Base-by-base conservation (phyloP, 2,329 filamentous ascomycete species). In the Magnaporthiopsis incrustans region DNA sequence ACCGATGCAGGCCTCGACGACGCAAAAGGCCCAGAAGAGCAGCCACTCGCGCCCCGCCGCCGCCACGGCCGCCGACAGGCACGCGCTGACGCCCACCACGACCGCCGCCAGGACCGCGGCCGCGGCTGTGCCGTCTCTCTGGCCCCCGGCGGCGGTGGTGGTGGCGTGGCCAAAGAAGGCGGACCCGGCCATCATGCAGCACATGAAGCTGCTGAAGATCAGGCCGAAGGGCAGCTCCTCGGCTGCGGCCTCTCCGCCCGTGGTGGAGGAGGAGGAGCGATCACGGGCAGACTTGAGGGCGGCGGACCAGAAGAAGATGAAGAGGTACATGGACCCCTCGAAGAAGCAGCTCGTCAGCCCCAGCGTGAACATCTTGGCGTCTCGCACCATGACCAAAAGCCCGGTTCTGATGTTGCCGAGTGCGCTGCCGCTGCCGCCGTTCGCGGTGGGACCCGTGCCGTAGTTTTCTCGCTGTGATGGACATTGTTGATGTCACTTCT, bases 281-380 rank as follows among this genome's bases (percentile, higher is more conserved):
- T 70, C 68, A 57, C 77, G 76, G 14, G 77, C 74, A 18, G 76
- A 74, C 66, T 76, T 80, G n/a, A 87, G 73, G 3, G 82, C 79
- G 1, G 82, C 80, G 0, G 83, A 82, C 80, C 84, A 86, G 75
- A 85, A 86, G 72, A 86, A 87, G 64, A 87, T 82, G 69, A 86
- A 86, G 14, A 87, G 76, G 69, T 86, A 87, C 77, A 87, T 83
- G 33, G 82, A 79, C 26, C 83, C 83, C 72, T 88, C 85, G 68
- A 87, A 86, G 70, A 85, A 79, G 65, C 79, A 84, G 4, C 82
- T 82, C 3, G 80, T 77, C 57, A 86, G 71, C 2, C 77, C 78
- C 5, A 87, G 74, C 2, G 81, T 76, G 25, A 84, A 70, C 62
- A 86, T 79, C 3, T 79, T 78, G 59, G 77, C 78, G 67, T 82